These are phyloP conservation scores for Phycomyces nitens DNA, from an alignment of 192 early-diverging fungal species.

Conservation along the genomic window DNA sequence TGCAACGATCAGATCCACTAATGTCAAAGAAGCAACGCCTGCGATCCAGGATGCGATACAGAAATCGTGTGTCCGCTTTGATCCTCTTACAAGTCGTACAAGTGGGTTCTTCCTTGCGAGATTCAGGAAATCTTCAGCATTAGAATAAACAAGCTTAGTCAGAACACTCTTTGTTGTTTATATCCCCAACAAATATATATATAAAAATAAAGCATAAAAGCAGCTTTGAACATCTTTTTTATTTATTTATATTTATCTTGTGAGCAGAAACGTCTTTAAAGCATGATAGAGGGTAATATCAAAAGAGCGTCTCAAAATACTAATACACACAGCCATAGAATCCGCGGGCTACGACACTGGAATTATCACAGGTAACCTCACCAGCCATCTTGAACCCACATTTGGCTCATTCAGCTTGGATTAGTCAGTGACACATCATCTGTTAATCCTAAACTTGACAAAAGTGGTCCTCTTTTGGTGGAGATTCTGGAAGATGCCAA, in stretches of 20 bases:
- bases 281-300: too few relatives aligned
- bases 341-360: too few relatives aligned
- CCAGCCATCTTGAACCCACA: not conserved
- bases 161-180: too few relatives aligned
- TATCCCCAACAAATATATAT: too few relatives aligned
- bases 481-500: slow-evolving; percentile 30
- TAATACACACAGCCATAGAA: too few relatives aligned
- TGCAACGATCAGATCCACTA: slow-evolving; percentile 24
- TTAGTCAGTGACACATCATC: slow-evolving; percentile 63
- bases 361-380: too few relatives aligned
- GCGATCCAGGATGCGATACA: slow-evolving; percentile 20
- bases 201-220: too few relatives aligned
- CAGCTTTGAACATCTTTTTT: too few relatives aligned
- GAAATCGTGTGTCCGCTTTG: slow-evolving; percentile 57
- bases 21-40: slow-evolving; percentile 3
- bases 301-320: too few relatives aligned
- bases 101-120: slow-evolving; percentile 81
- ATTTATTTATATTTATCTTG: too few relatives aligned
- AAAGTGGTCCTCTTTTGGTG: slow-evolving; percentile 61
- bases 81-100: slow-evolving; percentile 61
- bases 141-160: not conserved
- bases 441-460: slow-evolving; percentile 46
- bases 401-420: not conserved
- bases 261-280: too few relatives aligned
- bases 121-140: slow-evolving; percentile 54